Conservation (phyloP, 2,329 filamentous ascomycete species). For the Neonectria punicea region DNA sequence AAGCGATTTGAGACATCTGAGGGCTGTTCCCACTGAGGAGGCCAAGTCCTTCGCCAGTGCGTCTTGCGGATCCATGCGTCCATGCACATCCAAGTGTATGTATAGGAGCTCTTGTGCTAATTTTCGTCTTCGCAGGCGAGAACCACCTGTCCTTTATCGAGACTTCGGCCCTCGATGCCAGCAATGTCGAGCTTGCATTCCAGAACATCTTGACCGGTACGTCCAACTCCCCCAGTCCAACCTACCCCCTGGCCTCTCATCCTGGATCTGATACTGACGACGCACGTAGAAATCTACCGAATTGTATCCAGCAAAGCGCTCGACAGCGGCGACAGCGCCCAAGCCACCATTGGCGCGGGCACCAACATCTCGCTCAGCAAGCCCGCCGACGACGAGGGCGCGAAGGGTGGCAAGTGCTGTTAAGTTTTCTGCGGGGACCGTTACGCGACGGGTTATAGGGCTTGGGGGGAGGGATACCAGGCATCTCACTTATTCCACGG, state of each 20-base stretch:
- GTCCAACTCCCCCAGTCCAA: constrained; percentile 41
- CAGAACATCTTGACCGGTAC: constrained; percentile 98
- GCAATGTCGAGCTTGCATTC: constrained; percentile 99
- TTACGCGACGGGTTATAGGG: constrained; percentile 39
- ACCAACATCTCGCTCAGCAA: constrained; percentile 89
- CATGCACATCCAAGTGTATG: constrained; percentile 9
- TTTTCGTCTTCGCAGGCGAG: constrained; percentile 71
- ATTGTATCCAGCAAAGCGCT: constrained; percentile 98
- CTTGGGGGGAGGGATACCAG: constrained; percentile 47
- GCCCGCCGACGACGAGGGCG: constrained; percentile 77
- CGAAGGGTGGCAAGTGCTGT: constrained; percentile 86
- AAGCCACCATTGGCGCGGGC: constrained; percentile 82
- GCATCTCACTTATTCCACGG: constrained; percentile 48
- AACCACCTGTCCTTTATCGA: constrained; percentile 99
- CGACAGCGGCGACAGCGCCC: constrained; percentile 85
- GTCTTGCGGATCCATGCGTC: constrained; percentile 42
- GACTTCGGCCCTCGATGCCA: constrained; percentile 97
- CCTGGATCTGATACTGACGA: constrained; percentile 27
- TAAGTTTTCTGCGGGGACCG: constrained; percentile 56
- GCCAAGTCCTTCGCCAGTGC: constrained; percentile 97
- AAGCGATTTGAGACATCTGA: constrained; percentile 98
- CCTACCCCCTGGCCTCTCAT: neutral
- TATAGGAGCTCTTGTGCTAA: constrained; percentile 27
- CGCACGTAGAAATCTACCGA: constrained; percentile 88
- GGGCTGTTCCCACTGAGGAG: constrained; percentile 96